Evolutionary conservation across 371 early-diverging fungal genomes (phyloP), one percentile per base, ranked within the genome.

Genomic region (Choanephora cucurbitarum): DNA sequence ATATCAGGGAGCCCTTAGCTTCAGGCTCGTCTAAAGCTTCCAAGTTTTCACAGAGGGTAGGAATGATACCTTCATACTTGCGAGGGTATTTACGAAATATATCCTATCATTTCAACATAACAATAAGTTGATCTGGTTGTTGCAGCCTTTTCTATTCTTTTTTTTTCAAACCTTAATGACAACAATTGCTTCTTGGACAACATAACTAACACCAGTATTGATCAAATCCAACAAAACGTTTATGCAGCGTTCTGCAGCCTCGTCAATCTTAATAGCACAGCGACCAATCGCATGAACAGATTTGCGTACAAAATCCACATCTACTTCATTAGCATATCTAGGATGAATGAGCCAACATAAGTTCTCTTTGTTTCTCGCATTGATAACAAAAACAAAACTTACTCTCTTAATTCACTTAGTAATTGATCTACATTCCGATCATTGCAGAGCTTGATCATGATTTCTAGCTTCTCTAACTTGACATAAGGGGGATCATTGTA

Each of bases 401-500:
- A 91, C 88, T 97, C 98, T 60, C 85, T 82, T 43, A 99, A 82
- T 77, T 99, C 99, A 11, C 89, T 86, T 21, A 99, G 72, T 18
- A 99, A 86, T 59, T 94, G 91, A 62, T 92, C 93, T 4, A 94
- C 89, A 62, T 95, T 99, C 17, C 79, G 73, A 28, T 87, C 89
- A 58, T 85, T 89, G 41, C 88, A 85, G 21, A 98, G 81, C 61
- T 90, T 84, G 71, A 97, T 88, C 53, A 99, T 91, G 48, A 97
- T 91, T 69, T 96, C 96, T 17, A 99, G 84, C 67, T 99, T 99
- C 53, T 92, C 97, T 45, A 94, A 80, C 67, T 98, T 99, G 49
- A 99, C 97, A 66, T 97, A 98, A 60, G 91, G 92, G 18, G 99
- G 98, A 73, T 99, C 99, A 69, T 98, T 95, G 80, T 95, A 99